phyloP scores from a whole-genome alignment of 1,139 yeast species.

The Torulaspora globosa region DNA sequence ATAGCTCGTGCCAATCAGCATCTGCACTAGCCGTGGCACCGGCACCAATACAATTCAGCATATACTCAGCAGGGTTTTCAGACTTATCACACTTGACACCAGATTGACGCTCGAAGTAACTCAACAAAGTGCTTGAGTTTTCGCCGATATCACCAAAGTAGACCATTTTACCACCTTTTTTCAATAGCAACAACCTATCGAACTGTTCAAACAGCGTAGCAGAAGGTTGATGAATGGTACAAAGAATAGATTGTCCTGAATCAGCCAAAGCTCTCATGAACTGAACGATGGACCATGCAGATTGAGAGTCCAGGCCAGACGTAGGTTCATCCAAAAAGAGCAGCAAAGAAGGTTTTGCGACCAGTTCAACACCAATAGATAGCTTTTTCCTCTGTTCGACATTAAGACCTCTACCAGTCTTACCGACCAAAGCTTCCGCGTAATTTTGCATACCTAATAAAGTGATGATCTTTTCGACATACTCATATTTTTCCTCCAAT shows the following conservation, averaged over 20 bases:
- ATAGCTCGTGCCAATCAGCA: constrained; percentile 47
- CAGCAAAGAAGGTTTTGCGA: constrained; percentile 51
- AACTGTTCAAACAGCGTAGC: constrained; percentile 52
- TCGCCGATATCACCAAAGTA: constrained; percentile 65
- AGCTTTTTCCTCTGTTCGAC: constrained; percentile 65
- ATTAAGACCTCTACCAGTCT: constrained; percentile 54
- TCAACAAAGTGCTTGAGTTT: constrained; percentile 46
- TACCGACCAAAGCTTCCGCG: constrained; percentile 62
- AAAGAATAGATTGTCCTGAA: constrained; percentile 54
- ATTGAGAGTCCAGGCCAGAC: constrained; percentile 57
- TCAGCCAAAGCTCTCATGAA: constrained; percentile 49
- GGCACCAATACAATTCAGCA: constrained; percentile 60
- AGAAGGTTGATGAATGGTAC: constrained; percentile 59
- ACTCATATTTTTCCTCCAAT: constrained; percentile 48
- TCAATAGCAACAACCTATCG: constrained; percentile 47
- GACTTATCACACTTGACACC: constrained; percentile 45
- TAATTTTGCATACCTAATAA: constrained; percentile 56
- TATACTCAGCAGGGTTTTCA: constrained; percentile 67
- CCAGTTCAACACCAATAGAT: constrained; percentile 61
- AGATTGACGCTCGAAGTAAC: constrained; percentile 55
- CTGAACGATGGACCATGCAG: constrained; percentile 55
- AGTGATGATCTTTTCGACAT: constrained; percentile 55
- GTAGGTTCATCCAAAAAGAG: constrained; percentile 57
- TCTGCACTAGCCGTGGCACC: constrained; percentile 56
- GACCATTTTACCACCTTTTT: constrained; percentile 59